Evolutionary conservation across 148 eudicot species (phyloP).

Genomic region (Agrostemma githago): DNA sequence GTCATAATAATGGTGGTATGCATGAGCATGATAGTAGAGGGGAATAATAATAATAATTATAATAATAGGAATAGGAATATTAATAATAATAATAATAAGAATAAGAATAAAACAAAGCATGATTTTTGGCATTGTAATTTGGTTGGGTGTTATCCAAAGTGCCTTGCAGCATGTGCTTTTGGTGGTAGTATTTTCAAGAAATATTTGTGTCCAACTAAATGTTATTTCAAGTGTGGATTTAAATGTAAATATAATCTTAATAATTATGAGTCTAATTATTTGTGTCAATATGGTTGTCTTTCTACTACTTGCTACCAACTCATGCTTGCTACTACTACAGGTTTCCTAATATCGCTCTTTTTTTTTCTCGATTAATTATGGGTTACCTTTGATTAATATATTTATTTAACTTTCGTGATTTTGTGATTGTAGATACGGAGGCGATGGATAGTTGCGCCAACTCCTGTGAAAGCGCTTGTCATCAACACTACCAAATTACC

Average conservation of each 20-base stretch:
- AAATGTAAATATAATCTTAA: not conserved
- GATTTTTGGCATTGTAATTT: not conserved
- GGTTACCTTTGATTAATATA: too few species aligned
- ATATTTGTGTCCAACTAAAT: not conserved
- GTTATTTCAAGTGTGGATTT: not conserved
- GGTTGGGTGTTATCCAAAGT: conserved; percentile 10
- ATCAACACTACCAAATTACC: not conserved
- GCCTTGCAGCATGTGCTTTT: not conserved
- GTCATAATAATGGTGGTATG: not conserved
- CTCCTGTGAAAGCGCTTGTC: not conserved
- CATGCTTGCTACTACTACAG: not conserved
- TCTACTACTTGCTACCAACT: not conserved
- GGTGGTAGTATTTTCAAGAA: not conserved
- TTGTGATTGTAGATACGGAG: not conserved
- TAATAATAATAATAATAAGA: too few species aligned
- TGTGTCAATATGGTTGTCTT: conserved; percentile 11
- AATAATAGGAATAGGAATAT: too few species aligned
- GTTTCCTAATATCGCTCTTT: not conserved
- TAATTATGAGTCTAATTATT: not conserved
- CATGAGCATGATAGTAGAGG: conserved; percentile 14
- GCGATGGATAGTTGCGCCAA: not conserved
- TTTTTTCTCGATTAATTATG: too few species aligned
- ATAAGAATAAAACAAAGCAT: too few species aligned
- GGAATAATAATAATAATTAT: too few species aligned
- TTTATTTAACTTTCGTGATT: too few species aligned